Evolutionary conservation across 768 basidiomycete species (phyloP), one percentile per base, ranked within the genome.

Genomic region (Candolleomyces eurysporus): DNA sequence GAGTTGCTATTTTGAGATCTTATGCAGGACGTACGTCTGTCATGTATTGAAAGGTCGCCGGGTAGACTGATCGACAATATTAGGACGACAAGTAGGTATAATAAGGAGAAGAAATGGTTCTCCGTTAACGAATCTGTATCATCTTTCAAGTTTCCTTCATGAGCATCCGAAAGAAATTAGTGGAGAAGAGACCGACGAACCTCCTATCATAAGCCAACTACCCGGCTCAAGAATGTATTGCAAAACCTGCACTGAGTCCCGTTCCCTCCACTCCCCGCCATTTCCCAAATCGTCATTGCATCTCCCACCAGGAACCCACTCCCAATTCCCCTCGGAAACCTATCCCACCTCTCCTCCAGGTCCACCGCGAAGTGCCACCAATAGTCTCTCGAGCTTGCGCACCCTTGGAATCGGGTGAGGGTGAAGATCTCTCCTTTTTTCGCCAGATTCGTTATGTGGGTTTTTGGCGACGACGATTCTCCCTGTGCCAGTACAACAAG

Each of bases 1-100:
- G 96, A 96, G 90, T 98, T 0, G 96, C 94, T 7, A 98, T 97
- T 0, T n/a, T 98, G 96, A 96, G 97, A 98, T 73, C 83, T 95
- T 42, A 81, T 97, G 55, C 82, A 90, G 73, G 88, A 91, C 73
- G 94, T 91, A 50, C 16, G 84, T 74, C n/a, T n/a, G n/a, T n/a
- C n/a, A n/a, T n/a, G n/a, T n/a, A n/a, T n/a, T n/a, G n/a, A n/a
- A n/a, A n/a, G n/a, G n/a, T n/a, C n/a, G n/a, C n/a, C n/a, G n/a
- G n/a, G n/a, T n/a, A n/a, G 2, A 36, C 5, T 36, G 36, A 36
- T 11, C 59, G 26, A 60, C 59, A 8, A 55, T 16, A 40, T 54
- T 61, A 98, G 92, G 89, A 96, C 68, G 91, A 94, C 59, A 73
- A 36, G 36, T 2, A 36, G 36, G 36, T 1, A 36, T 11, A 5